phyloP scores from a whole-genome alignment of 345 rosid genomes.

The Aquilaria sinensis region DNA sequence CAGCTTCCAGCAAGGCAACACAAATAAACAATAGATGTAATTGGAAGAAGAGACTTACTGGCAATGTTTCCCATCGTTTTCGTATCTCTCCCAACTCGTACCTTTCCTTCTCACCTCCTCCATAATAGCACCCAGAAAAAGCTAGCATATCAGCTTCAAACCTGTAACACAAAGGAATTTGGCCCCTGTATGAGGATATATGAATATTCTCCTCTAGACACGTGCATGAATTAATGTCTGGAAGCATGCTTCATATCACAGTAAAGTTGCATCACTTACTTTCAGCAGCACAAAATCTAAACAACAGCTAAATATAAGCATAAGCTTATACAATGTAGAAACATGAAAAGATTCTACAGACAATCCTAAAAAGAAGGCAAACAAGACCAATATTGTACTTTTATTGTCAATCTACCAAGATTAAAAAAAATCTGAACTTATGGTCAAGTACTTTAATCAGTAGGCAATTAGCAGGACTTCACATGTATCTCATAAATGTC shows the following conservation, averaged over 20 bases:
- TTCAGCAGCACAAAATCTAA: neutral
- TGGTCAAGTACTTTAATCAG: too few species aligned
- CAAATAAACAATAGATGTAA: constrained; percentile 1
- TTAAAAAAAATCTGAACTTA: too few species aligned
- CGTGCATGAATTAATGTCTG: neutral
- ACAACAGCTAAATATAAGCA: neutral
- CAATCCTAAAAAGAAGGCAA: too few species aligned
- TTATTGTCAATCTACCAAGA: too few species aligned
- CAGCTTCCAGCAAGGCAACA: neutral
- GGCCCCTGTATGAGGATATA: neutral
- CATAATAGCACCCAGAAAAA: constrained; percentile 97
- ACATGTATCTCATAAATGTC: too few species aligned
- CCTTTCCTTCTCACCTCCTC: constrained; percentile 98
- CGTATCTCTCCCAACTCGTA: constrained; percentile 83
- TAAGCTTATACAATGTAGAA: neutral
- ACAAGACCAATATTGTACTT: too few species aligned
- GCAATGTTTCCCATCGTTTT: constrained; percentile 95
- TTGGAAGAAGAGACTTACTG: constrained; percentile 52
- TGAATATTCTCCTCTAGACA: neutral
- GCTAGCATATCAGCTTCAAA: constrained; percentile 99
- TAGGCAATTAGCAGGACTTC: too few species aligned
- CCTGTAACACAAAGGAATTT: constrained; percentile 29
- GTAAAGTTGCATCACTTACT: neutral
- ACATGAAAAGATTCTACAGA: too few species aligned
- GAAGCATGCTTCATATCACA: neutral